Evolutionary conservation across 805 yeast species (phyloP).

Genomic region (Nematodospora valgi): DNA sequence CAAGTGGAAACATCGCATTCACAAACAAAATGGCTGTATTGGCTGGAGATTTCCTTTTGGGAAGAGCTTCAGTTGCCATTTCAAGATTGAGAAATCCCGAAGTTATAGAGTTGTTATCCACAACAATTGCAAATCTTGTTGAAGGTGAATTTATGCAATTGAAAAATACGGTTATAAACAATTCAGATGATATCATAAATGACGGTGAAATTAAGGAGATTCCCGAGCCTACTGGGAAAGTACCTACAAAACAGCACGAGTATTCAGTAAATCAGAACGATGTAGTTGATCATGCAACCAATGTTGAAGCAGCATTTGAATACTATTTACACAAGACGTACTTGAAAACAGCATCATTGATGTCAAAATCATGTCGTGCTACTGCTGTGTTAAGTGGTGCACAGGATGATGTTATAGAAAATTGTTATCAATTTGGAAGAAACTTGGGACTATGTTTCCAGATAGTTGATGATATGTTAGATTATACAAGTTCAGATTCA

Average conservation of each 20-base stretch:
- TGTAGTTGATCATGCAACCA: slow-evolving; percentile 55
- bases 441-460: slow-evolving; percentile 95
- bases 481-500: slow-evolving; percentile 83
- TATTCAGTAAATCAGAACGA: slow-evolving; percentile 38
- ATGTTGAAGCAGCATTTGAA: slow-evolving; percentile 88
- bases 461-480: slow-evolving; percentile 93
- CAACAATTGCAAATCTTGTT: slow-evolving; percentile 93
- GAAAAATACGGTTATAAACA: slow-evolving; percentile 79
- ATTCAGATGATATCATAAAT: slow-evolving; percentile 40
- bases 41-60: slow-evolving; percentile 94
- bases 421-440: slow-evolving; percentile 87
- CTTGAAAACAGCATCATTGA: slow-evolving; percentile 88
- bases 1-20: slow-evolving; percentile 89
- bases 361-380: slow-evolving; percentile 90
- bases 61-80: slow-evolving; percentile 94
- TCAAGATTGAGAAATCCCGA: slow-evolving; percentile 94
- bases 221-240: slow-evolving; percentile 60
- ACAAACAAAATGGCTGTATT: slow-evolving; percentile 96
- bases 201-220: slow-evolving; percentile 42
- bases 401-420: slow-evolving; percentile 67
- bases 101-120: slow-evolving; percentile 91
- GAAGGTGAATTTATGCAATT: slow-evolving; percentile 99
- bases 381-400: slow-evolving; percentile 93
- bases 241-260: slow-evolving; percentile 59
- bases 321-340: slow-evolving; percentile 94